Conservation (phyloP, 768 basidiomycete species). For the Tylopilus intermedius region DNA sequence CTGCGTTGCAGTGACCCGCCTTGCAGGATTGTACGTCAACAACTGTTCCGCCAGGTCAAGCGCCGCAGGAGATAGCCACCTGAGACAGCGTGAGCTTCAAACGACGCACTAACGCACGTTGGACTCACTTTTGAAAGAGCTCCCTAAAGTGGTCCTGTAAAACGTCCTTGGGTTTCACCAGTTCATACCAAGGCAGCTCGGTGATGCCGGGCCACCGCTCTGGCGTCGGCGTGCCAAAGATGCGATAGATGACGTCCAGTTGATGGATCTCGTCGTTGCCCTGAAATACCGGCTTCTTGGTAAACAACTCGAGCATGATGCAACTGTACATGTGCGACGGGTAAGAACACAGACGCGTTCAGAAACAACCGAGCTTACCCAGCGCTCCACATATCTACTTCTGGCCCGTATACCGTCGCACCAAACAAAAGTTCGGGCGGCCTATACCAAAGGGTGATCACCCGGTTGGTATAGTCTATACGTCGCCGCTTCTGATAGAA, state of each 20-base stretch:
- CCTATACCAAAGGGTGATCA: conserved; percentile 98
- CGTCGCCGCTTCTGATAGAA: conserved; percentile 89
- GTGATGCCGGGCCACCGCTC: conserved; percentile 80
- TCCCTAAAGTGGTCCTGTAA: conserved; percentile 76
- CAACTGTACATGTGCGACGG: conserved; percentile 49
- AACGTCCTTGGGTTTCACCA: conserved; percentile 84
- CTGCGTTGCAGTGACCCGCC: conserved; percentile 70
- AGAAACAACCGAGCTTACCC: conserved; percentile 50
- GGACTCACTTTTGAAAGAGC: conserved; percentile 75
- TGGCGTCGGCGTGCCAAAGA: conserved; percentile 83
- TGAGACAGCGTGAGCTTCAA: conserved; percentile 24
- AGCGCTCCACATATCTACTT: conserved; percentile 99
- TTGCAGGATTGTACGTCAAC: conserved; percentile 73
- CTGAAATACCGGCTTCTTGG: conserved; percentile 95
- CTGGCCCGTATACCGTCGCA: conserved; percentile 92
- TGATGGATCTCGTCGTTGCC: conserved; percentile 98
- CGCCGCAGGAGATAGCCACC: conserved; percentile 83
- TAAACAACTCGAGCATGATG: conserved; percentile 97
- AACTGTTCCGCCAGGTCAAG: conserved; percentile 84
- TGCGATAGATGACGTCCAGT: conserved; percentile 85
- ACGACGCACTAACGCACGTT: not conserved
- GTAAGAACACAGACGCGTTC: not conserved
- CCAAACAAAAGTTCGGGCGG: conserved; percentile 94
- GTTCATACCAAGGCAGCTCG: conserved; percentile 94
- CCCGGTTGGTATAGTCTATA: conserved; percentile 97